Evolutionary conservation across 1,139 yeast genomes (phyloP).

Genomic region (Sugiyamaella neomexicana): DNA sequence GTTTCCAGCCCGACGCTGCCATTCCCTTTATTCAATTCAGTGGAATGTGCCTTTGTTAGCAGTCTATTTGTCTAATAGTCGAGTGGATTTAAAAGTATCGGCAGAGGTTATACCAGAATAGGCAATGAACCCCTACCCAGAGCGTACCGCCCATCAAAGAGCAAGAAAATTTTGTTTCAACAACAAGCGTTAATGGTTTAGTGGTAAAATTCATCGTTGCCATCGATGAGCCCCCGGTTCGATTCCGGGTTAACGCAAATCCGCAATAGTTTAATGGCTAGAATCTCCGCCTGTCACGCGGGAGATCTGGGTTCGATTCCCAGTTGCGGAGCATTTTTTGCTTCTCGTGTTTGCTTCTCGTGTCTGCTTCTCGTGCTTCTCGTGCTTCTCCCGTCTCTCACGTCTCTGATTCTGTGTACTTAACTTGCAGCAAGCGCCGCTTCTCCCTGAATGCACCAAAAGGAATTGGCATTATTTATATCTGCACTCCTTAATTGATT

Average conservation of each 20-base stretch:
- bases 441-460: neutral
- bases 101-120: neutral
- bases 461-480: neutral
- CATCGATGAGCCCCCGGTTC: conserved; percentile 59
- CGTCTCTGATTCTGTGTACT: no score
- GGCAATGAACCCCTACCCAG: neutral
- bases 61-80: no score
- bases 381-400: no score
- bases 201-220: conserved; percentile 56
- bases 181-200: conserved; percentile 47
- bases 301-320: conserved; percentile 15
- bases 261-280: neutral
- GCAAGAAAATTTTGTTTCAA: neutral
- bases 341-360: neutral
- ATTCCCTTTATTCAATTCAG: no score
- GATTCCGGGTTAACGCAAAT: conserved; percentile 55
- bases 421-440: no score
- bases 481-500: no score
- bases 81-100: no score
- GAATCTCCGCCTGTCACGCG: conserved; percentile 9
- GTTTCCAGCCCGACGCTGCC: no score
- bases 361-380: no score
- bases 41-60: no score
- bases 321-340: conserved; percentile 14
- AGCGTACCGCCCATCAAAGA: neutral